phyloP scores from a whole-genome alignment of 768 basidiomycete genomes.

The Kwoniella mangroviensis region DNA sequence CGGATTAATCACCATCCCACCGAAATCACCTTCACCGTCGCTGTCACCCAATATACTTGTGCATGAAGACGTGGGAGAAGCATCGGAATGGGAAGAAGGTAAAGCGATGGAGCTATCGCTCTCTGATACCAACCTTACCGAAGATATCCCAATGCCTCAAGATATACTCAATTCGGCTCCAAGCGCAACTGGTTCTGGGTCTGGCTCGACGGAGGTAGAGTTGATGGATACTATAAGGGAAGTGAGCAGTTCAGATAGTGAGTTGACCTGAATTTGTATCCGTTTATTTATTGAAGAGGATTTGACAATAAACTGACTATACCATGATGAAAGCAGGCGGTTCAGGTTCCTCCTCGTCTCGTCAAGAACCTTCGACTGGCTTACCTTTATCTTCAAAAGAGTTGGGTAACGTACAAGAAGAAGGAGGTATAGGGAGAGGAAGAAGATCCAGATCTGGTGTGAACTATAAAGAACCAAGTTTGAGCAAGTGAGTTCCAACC shows the following conservation, averaged over 20 bases:
- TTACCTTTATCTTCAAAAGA: not conserved
- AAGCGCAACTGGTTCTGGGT: not conserved
- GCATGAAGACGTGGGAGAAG: slow-evolving; percentile 7
- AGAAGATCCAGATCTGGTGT: slow-evolving; percentile 46
- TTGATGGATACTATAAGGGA: slow-evolving; percentile 18
- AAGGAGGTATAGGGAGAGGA: slow-evolving; percentile 20
- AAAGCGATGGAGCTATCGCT: slow-evolving; percentile 13
- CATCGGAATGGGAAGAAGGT: slow-evolving; percentile 27
- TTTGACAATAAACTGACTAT: not conserved
- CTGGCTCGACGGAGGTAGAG: not conserved
- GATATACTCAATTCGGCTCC: not conserved
- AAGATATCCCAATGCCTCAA: slow-evolving; percentile 7
- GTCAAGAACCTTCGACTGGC: not conserved
- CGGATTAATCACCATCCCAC: slow-evolving; percentile 15
- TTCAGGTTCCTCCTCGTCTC: slow-evolving; percentile 5
- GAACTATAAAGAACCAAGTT: slow-evolving; percentile 56
- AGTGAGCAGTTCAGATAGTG: slow-evolving; percentile 17
- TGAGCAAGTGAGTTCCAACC: slow-evolving; percentile 44
- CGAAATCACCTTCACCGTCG: slow-evolving; percentile 17
- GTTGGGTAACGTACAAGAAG: not conserved
- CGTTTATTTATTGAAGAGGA: not conserved
- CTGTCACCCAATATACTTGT: not conserved
- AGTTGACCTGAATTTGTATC: not conserved
- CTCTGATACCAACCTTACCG: not conserved
- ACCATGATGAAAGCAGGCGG: not conserved